These are phyloP conservation scores for Flaveria sonorensis DNA, from an alignment of 129 eudicot genomes.

Conservation along the genomic window DNA sequence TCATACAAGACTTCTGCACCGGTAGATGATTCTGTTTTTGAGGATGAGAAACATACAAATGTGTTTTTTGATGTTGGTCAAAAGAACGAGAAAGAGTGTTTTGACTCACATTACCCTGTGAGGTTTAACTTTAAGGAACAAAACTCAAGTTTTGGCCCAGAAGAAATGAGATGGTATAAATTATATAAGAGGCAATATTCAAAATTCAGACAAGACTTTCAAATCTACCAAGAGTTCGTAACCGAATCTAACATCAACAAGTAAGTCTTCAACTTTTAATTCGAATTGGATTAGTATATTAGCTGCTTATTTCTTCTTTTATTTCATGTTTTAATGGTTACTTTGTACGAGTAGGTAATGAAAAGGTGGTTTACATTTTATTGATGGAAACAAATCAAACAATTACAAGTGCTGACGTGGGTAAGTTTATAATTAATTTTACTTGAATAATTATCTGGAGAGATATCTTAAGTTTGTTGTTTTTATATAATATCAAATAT, in stretches of 20 bases:
- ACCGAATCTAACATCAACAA: conserved; percentile 22
- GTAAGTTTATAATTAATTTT: not conserved
- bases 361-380: not conserved
- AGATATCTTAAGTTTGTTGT: not conserved
- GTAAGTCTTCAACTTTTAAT: conserved; percentile 21
- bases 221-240: conserved; percentile 44
- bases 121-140: conserved; percentile 47
- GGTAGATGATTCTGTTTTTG: conserved; percentile 31
- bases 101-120: conserved; percentile 48
- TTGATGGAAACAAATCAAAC: not conserved
- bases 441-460: not conserved
- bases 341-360: not conserved
- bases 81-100: conserved; percentile 37
- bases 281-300: not conserved
- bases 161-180: conserved; percentile 40
- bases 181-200: conserved; percentile 48
- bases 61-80: conserved; percentile 38
- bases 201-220: conserved; percentile 45
- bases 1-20: conserved; percentile 45
- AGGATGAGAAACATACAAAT: conserved; percentile 28
- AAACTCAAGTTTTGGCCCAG: conserved; percentile 29
- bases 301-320: not conserved
- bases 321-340: not conserved
- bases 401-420: not conserved
- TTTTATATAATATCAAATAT: not conserved